Evolutionary conservation across 768 basidiomycete genomes (phyloP).

Genomic region (Kwoniella pini): DNA sequence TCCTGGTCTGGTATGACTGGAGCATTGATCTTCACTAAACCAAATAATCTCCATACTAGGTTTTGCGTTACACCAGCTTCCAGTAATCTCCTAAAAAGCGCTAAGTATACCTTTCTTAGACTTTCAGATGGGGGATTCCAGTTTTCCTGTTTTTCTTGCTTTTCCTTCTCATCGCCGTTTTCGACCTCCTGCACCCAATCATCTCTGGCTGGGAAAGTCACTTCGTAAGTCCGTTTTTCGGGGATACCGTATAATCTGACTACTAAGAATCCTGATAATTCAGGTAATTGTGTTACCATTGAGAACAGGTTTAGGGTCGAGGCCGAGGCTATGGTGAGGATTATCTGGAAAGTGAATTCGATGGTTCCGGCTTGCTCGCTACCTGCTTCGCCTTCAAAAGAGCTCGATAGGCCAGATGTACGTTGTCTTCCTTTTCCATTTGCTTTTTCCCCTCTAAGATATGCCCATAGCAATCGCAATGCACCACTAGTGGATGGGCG

Average conservation of each 20-base stretch:
- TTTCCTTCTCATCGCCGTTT: slow-evolving; percentile 4
- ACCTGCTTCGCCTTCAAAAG: slow-evolving; percentile 14
- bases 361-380: slow-evolving; percentile 10
- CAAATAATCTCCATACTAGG: slow-evolving; percentile 43
- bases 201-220: slow-evolving; percentile 35
- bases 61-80: slow-evolving; percentile 45
- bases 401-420: background rate
- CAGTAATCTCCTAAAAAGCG: slow-evolving; percentile 36
- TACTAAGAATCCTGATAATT: slow-evolving; percentile 29
- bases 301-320: slow-evolving; percentile 35
- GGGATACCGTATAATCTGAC: slow-evolving; percentile 27
- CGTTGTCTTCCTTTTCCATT: slow-evolving; percentile 36
- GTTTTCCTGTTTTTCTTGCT: slow-evolving; percentile 11
- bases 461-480: slow-evolving; percentile 32
- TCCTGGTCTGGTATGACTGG: slow-evolving; percentile 7
- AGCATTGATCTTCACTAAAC: slow-evolving; percentile 22
- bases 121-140: slow-evolving; percentile 23
- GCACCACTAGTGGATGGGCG: slow-evolving; percentile 10
- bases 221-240: slow-evolving; percentile 31
- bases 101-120: slow-evolving; percentile 35
- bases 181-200: slow-evolving; percentile 26
- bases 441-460: slow-evolving; percentile 22
- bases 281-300: slow-evolving; percentile 25
- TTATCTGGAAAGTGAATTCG: slow-evolving; percentile 22
- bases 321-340: slow-evolving; percentile 24